Evolutionary conservation across 345 rosid species (phyloP).

Genomic region (Linum lewisii): DNA sequence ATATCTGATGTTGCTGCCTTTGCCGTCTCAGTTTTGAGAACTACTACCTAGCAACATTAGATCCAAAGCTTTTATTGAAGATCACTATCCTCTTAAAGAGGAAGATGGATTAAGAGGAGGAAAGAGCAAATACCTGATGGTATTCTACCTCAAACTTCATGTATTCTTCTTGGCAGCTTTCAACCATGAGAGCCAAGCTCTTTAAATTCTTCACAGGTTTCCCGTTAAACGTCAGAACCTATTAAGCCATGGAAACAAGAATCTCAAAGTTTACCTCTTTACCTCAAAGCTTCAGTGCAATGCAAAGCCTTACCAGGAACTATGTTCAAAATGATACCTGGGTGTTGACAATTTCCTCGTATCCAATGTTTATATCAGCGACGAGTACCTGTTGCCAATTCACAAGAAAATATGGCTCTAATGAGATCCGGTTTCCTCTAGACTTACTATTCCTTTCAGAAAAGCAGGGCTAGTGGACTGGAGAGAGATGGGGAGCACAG

Average conservation of each 20-base stretch:
- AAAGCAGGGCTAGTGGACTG: too few relatives aligned
- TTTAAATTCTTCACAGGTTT: slow-evolving; percentile 76
- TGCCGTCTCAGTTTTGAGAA: slow-evolving; percentile 55
- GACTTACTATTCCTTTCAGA: neutral
- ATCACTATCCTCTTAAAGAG: neutral
- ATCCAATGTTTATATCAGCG: slow-evolving; percentile 86
- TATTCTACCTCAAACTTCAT: slow-evolving; percentile 75
- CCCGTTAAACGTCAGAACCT: slow-evolving; percentile 85
- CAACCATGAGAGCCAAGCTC: slow-evolving; percentile 77
- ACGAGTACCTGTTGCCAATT: slow-evolving; percentile 63
- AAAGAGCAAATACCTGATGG: slow-evolving; percentile 49
- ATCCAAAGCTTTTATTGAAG: neutral
- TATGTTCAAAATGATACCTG: slow-evolving; percentile 31
- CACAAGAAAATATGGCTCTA: slow-evolving; percentile 1
- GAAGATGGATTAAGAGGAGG: neutral
- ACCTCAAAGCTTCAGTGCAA: slow-evolving; percentile 2
- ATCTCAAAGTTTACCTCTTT: slow-evolving; percentile 4
- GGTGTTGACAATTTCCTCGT: slow-evolving; percentile 86
- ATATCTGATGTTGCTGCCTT: slow-evolving; percentile 72
- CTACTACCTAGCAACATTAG: slow-evolving; percentile 45
- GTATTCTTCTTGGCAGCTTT: slow-evolving; percentile 66
- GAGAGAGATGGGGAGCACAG: slow-evolving; percentile 9
- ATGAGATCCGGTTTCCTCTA: neutral
- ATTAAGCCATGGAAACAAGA: slow-evolving; percentile 6
- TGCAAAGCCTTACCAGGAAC: neutral